These are phyloP conservation scores for Taphrina betulina DNA, from an alignment of 1,139 yeast species.

Conservation along the genomic window DNA sequence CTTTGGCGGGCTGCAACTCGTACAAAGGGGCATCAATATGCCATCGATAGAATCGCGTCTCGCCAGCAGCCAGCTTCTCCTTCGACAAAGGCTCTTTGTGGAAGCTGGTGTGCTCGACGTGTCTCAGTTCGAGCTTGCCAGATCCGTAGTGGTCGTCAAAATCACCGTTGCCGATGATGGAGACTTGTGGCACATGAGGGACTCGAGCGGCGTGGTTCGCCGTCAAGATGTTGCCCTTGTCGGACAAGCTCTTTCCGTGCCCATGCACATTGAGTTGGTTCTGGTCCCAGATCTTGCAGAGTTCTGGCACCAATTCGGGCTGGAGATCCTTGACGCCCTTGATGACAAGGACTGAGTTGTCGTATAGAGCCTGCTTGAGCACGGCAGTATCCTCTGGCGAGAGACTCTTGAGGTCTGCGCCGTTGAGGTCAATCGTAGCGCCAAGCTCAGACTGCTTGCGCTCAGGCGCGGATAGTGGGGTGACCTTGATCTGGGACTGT, in stretches of 20 bases:
- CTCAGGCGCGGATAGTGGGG: neutral
- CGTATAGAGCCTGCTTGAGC: conserved; percentile 14
- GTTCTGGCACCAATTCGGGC: conserved; percentile 8
- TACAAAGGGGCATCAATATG: conserved; percentile 88
- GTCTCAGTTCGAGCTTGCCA: conserved; percentile 66
- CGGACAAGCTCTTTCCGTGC: conserved; percentile 46
- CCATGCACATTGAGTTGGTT: conserved; percentile 24
- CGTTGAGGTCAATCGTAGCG: conserved; percentile 11
- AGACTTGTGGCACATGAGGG: conserved; percentile 81
- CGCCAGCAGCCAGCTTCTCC: conserved; percentile 59
- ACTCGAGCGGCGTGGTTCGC: conserved; percentile 73
- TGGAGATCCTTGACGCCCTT: conserved; percentile 14
- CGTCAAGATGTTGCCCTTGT: conserved; percentile 64
- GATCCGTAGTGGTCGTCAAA: conserved; percentile 68
- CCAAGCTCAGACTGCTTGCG: conserved; percentile 18
- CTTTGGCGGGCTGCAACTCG: conserved; percentile 79
- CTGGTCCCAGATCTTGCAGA: conserved; percentile 16
- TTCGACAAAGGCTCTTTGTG: conserved; percentile 66
- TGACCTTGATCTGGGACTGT: neutral
- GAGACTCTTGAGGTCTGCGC: neutral
- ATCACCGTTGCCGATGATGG: conserved; percentile 78
- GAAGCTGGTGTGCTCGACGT: conserved; percentile 78
- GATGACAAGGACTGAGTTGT: conserved; percentile 17
- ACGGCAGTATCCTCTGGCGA: neutral
- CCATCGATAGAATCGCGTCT: conserved; percentile 86